A percentile compares a stretch with the other conserved stretches of the same genome.
Conservation (phyloP, 371 early-diverging fungal species). For the Mucor velutinosus region DNA sequence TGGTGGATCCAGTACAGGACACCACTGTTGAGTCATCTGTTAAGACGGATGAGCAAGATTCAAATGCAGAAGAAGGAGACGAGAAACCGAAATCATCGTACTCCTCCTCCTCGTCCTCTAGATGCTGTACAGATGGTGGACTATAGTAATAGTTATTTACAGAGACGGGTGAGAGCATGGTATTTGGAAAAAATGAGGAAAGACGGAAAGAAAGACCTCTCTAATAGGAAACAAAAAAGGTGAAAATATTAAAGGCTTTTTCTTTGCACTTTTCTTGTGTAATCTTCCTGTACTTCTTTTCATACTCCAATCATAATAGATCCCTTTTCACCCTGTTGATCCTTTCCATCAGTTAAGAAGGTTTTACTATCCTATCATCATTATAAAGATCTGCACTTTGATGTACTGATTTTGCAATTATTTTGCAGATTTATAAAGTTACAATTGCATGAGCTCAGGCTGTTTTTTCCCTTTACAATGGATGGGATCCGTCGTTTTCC, state of each 20-base stretch:
- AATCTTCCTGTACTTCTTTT: neutral
- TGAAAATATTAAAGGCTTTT: neutral
- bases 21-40: conserved; percentile 13
- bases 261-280: neutral
- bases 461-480: neutral
- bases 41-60: conserved; percentile 18
- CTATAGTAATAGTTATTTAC: neutral
- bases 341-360: neutral
- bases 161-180: neutral
- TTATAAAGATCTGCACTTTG: neutral
- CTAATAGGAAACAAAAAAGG: neutral
- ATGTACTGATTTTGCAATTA: neutral
- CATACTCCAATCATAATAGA: neutral
- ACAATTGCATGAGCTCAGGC: neutral
- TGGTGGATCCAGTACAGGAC: neutral
- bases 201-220: neutral
- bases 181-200: neutral
- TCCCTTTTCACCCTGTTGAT: neutral
- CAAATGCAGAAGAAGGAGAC: conserved; percentile 16
- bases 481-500: neutral
- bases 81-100: conserved; percentile 6
- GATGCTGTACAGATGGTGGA: neutral
- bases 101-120: conserved; percentile 1
- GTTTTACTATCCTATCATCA: neutral
- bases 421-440: neutral